Conservation (phyloP, 1,284 basidiomycete genomes). For the Flammula alnicola region DNA sequence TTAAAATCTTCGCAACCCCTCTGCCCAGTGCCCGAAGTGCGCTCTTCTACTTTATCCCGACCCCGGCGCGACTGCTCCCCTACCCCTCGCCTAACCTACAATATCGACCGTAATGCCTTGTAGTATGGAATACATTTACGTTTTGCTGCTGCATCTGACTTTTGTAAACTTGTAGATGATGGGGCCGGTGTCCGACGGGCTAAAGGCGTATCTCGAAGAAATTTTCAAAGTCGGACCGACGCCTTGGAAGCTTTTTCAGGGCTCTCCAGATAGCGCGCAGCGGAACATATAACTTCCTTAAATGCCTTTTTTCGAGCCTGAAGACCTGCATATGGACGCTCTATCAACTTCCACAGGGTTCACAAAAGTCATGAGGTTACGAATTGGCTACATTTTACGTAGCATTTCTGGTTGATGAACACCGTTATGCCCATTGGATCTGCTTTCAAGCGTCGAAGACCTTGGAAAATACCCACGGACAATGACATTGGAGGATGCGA, state of each 20-base stretch:
- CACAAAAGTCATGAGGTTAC: slow-evolving; percentile 11
- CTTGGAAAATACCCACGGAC: too few species aligned
- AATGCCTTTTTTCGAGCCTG: slow-evolving; percentile 1
- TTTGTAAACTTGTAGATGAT: neutral
- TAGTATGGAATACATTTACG: slow-evolving; percentile 8
- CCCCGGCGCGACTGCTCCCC: too few species aligned
- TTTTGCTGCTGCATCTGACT: slow-evolving; percentile 12
- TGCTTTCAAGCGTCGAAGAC: neutral
- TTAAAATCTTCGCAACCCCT: too few species aligned
- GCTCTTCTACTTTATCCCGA: too few species aligned
- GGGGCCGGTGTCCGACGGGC: neutral
- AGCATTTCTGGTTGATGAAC: neutral
- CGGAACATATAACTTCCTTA: slow-evolving; percentile 1
- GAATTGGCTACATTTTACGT: slow-evolving; percentile 17
- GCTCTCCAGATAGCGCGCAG: neutral
- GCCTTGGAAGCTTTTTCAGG: neutral
- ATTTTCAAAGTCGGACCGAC: slow-evolving; percentile 2
- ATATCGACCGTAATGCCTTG: too few species aligned
- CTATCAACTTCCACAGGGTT: slow-evolving; percentile 9
- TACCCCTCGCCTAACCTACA: too few species aligned
- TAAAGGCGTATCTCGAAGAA: neutral
- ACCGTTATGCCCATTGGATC: slow-evolving; percentile 7
- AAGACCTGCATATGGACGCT: neutral
- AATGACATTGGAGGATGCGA: too few species aligned
- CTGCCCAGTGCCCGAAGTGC: too few species aligned